Evolutionary conservation across 495 filamentous ascomycete species (phyloP).

Genomic region (Melanomma pulvis-pyrius): DNA sequence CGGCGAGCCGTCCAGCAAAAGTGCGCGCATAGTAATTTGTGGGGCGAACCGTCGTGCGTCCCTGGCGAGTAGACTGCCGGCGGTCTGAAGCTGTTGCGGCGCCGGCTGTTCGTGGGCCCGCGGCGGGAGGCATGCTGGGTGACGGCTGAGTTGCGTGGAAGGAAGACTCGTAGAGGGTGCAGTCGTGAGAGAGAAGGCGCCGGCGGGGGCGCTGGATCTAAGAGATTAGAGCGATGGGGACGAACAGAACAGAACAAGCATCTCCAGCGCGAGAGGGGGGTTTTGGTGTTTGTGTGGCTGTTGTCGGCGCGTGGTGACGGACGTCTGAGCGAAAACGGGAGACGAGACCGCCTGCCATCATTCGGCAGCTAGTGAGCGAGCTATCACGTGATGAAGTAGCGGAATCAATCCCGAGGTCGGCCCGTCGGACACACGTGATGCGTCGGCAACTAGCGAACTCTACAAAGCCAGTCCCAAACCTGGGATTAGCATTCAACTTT

Average conservation of each 20-base stretch:
- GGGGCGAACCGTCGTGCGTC: constrained; percentile 63
- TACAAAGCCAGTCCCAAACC: no score
- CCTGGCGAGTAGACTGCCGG: constrained; percentile 61
- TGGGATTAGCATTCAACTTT: no score
- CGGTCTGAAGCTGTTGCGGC: constrained; percentile 43
- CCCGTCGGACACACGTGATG: no score
- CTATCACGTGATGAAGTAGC: no score
- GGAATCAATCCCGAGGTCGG: no score
- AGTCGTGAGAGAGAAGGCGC: neutral
- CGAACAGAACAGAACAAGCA: neutral
- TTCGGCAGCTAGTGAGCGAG: no score
- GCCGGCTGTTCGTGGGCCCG: constrained; percentile 21
- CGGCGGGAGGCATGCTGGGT: constrained; percentile 33
- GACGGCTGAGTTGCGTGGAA: neutral
- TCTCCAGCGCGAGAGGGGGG: neutral
- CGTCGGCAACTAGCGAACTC: no score
- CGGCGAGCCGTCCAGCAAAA: constrained; percentile 52
- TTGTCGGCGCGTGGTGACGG: neutral
- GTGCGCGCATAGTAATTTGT: constrained; percentile 59
- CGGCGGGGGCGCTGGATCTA: neutral
- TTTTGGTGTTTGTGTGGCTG: neutral
- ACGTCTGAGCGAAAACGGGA: neutral
- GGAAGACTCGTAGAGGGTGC: neutral
- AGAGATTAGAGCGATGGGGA: neutral
- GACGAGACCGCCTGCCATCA: neutral